Evolutionary conservation across 176 grass and related monocot genomes (phyloP).

Genomic region (Phragmites australis): DNA sequence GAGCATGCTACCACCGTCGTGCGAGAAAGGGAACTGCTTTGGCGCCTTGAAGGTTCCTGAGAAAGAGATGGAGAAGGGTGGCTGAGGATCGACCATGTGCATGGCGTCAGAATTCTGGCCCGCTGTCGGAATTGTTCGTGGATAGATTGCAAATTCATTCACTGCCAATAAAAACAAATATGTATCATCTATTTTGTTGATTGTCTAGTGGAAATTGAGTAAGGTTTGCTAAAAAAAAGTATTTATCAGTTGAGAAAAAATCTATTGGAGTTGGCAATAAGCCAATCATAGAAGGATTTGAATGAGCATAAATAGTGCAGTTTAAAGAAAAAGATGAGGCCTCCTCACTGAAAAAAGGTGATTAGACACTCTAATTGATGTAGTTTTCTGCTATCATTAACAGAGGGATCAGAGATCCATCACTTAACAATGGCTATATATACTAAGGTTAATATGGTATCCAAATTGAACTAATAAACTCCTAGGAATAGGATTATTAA

Average conservation of each 20-base stretch:
- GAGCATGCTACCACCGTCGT: slow-evolving; percentile 7
- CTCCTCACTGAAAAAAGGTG: not conserved
- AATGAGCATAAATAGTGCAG: not conserved
- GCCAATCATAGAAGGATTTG: not conserved
- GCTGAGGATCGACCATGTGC: slow-evolving; percentile 15
- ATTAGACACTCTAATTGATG: not conserved
- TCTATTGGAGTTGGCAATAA: not conserved
- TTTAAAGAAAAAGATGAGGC: not conserved
- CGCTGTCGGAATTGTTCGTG: slow-evolving; percentile 16
- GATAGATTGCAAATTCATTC: slow-evolving; percentile 40
- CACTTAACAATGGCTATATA: not conserved
- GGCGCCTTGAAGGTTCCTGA: slow-evolving; percentile 28
- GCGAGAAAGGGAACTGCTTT: slow-evolving; percentile 46
- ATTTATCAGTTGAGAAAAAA: not conserved
- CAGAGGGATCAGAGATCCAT: not conserved
- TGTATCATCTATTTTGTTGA: not conserved
- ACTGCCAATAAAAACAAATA: slow-evolving; percentile 29
- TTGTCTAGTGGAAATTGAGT: not conserved
- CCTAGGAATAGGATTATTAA: not conserved
- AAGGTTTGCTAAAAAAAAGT: not conserved
- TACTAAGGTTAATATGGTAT: not conserved
- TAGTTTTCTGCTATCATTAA: not conserved
- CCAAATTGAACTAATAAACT: not conserved
- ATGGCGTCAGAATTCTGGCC: not conserved
- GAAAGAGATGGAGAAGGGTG: slow-evolving; percentile 59